Evolutionary conservation across 768 basidiomycete species (phyloP).

Genomic region (Lentinula boryana): DNA sequence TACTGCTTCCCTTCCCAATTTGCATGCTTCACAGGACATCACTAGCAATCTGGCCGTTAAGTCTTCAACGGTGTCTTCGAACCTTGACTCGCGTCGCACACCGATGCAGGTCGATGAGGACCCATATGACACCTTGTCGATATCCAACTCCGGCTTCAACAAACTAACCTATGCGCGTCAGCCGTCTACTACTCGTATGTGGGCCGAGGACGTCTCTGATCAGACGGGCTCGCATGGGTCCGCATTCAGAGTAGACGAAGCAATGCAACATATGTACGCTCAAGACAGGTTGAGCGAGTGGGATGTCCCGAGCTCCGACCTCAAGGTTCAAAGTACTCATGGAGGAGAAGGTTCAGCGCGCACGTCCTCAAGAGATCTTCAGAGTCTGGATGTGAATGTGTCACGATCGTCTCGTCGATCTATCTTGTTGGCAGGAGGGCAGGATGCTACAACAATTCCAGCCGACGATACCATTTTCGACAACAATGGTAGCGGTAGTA

Average conservation of each 20-base stretch:
- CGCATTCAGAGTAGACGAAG: conserved; percentile 4
- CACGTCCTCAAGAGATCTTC: not conserved
- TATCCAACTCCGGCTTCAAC: not conserved
- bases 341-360: not conserved
- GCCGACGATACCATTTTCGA: no score
- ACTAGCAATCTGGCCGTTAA: not conserved
- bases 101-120: not conserved
- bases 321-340: not conserved
- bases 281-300: conserved; percentile 1
- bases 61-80: not conserved
- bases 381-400: not conserved
- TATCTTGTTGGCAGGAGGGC: not conserved
- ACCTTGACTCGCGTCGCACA: not conserved
- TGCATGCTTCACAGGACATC: not conserved
- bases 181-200: conserved; percentile 31
- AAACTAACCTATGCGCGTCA: conserved; percentile 5
- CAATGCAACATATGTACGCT: conserved; percentile 1
- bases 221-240: conserved; percentile 18
- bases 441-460: not conserved
- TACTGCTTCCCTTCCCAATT: not conserved
- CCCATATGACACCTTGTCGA: no score
- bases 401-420: not conserved
- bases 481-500: no score
- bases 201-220: conserved; percentile 38
- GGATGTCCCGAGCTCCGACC: not conserved